Conservation (phyloP, 495 filamentous ascomycete genomes). For the Xylaria telfairii region DNA sequence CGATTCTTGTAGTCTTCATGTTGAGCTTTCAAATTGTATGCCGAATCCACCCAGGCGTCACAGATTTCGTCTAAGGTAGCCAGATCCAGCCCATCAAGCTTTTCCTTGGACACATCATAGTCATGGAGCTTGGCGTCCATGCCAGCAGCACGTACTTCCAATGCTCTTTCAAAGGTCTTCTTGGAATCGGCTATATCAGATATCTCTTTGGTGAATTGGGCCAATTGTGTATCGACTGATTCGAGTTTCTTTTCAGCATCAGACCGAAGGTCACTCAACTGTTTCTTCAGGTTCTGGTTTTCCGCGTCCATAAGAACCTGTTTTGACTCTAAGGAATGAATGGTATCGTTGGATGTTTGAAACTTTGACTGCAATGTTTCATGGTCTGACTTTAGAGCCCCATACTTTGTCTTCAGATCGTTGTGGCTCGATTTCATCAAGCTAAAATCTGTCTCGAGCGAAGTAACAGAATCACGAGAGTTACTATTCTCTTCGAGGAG, state of each 20-base stretch:
- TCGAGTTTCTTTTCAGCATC: slow-evolving; percentile 1
- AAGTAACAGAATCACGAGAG: slow-evolving; percentile 4
- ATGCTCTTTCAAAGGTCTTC: neutral
- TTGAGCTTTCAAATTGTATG: slow-evolving; percentile 34
- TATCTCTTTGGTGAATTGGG: neutral
- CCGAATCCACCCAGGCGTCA: slow-evolving; percentile 28
- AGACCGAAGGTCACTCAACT: slow-evolving; percentile 10
- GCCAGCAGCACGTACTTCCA: slow-evolving; percentile 5
- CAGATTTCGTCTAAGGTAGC: slow-evolving; percentile 31
- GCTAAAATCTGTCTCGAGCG: slow-evolving; percentile 24
- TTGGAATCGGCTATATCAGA: neutral
- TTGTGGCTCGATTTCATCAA: slow-evolving; percentile 18
- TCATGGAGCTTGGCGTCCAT: slow-evolving; percentile 22
- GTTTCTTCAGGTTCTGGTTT: slow-evolving; percentile 15
- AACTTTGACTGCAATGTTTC: slow-evolving; percentile 11
- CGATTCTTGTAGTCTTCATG: slow-evolving; percentile 21
- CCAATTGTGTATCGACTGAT: neutral
- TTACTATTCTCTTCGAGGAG: slow-evolving; percentile 24
- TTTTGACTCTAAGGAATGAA: slow-evolving; percentile 4
- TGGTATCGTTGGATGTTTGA: neutral
- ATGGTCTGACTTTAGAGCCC: slow-evolving; percentile 19
- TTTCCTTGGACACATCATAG: slow-evolving; percentile 22
- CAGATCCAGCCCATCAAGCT: slow-evolving; percentile 38
- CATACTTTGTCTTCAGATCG: neutral
- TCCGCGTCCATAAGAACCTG: slow-evolving; percentile 1